Evolutionary conservation across 2,329 filamentous ascomycete species (phyloP).

Genomic region (Ophioceras dolichostomum): DNA sequence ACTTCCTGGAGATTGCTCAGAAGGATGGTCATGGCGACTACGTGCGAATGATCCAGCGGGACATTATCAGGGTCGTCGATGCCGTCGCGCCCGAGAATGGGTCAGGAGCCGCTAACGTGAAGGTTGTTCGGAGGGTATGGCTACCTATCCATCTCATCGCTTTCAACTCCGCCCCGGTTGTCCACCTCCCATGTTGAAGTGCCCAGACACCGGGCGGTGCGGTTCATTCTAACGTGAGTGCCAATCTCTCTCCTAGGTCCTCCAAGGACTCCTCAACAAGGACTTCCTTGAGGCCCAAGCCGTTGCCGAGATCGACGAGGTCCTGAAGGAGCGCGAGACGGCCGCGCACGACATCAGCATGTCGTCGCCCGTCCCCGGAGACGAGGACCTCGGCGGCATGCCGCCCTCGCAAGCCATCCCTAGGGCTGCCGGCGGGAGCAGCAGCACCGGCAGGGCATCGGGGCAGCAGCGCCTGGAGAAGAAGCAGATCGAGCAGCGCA

Average conservation of each 20-base stretch:
- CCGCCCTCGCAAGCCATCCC: slow-evolving; percentile 28
- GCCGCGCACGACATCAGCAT: slow-evolving; percentile 42
- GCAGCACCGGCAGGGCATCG: slow-evolving; percentile 12
- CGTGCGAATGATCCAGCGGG: slow-evolving; percentile 86
- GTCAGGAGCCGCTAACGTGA: slow-evolving; percentile 83
- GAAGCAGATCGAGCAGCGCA: slow-evolving; percentile 84
- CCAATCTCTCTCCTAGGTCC: slow-evolving; percentile 32
- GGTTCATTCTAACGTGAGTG: too few relatives aligned
- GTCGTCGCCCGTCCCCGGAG: slow-evolving; percentile 32
- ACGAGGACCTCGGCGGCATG: slow-evolving; percentile 26
- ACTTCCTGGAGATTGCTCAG: slow-evolving; percentile 76
- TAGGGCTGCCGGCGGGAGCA: slow-evolving; percentile 15
- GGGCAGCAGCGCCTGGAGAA: slow-evolving; percentile 50
- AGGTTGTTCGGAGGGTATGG: slow-evolving; percentile 71
- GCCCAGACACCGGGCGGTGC: background rate
- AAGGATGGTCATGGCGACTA: slow-evolving; percentile 70
- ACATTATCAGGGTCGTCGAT: slow-evolving; percentile 85
- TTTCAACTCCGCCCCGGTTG: too few relatives aligned
- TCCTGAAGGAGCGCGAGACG: slow-evolving; percentile 66
- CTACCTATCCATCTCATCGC: background rate
- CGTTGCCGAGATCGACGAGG: slow-evolving; percentile 69
- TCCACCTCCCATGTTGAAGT: background rate
- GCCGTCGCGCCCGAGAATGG: slow-evolving; percentile 81
- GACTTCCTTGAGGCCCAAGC: slow-evolving; percentile 62
- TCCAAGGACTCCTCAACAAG: slow-evolving; percentile 59